Evolutionary conservation across 441 rosid species (phyloP).

Genomic region (Hypseocharis bilobata): DNA sequence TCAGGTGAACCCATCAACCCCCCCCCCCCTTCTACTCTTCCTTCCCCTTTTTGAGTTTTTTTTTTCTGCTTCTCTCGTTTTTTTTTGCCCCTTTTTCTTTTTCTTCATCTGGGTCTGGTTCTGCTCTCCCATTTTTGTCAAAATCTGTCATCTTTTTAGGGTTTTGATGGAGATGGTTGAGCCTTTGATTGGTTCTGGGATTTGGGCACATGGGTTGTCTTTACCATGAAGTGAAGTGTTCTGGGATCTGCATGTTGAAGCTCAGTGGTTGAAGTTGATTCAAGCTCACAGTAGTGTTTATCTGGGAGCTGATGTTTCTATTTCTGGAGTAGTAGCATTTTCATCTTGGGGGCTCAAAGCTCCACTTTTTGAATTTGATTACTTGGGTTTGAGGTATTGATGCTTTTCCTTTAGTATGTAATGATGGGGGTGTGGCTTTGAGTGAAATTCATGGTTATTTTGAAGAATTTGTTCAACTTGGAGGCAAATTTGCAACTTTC

Average conservation of each 20-base stretch:
- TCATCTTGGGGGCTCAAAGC: conserved; percentile 15
- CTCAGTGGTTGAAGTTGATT: too few species aligned
- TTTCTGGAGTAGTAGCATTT: conserved; percentile 8
- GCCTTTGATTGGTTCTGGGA: conserved; percentile 14
- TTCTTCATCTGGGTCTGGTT: conserved; percentile 15
- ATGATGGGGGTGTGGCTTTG: conserved; percentile 18
- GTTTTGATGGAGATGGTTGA: conserved; percentile 21
- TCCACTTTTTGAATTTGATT: conserved; percentile 21
- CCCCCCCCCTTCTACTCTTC: conserved; percentile 16
- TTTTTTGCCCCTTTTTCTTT: conserved; percentile 3
- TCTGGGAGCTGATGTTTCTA: conserved; percentile 9
- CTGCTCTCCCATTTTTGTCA: conserved; percentile 12
- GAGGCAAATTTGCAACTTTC: conserved; percentile 17
- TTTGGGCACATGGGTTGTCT: conserved; percentile 11
- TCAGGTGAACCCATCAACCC: conserved; percentile 48
- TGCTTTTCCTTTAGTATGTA: conserved; percentile 12
- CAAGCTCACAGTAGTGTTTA: too few species aligned
- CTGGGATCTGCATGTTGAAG: conserved; percentile 19
- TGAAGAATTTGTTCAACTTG: conserved; percentile 13
- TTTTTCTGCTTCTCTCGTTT: conserved; percentile 15
- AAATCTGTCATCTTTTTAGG: conserved; percentile 21
- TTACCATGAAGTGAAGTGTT: not conserved
- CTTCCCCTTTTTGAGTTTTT: conserved; percentile 15
- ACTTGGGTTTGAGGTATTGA: conserved; percentile 22
- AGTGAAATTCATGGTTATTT: conserved; percentile 15